phyloP scores from a whole-genome alignment of 2,329 filamentous ascomycete species.

The Fusarium sp. region DNA sequence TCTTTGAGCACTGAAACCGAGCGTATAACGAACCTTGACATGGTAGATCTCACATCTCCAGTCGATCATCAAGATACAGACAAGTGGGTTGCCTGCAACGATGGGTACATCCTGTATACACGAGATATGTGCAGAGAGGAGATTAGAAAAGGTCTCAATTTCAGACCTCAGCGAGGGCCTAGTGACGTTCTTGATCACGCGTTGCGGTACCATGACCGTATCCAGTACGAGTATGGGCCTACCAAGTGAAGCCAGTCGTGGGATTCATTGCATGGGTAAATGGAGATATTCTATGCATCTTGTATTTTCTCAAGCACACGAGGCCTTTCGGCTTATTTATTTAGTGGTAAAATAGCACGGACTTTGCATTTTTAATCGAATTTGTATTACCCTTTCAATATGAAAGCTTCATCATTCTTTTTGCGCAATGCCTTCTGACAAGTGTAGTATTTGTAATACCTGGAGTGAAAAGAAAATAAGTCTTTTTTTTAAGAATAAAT shows the following conservation, averaged over 20 bases:
- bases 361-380: too few species aligned
- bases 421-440: too few species aligned
- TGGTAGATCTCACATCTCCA: rapidly evolving
- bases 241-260: background rate
- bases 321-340: too few species aligned
- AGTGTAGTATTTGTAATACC: too few species aligned
- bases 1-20: background rate
- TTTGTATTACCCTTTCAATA: too few species aligned
- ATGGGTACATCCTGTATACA: background rate
- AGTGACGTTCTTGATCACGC: rapidly evolving
- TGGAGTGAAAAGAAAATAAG: too few species aligned
- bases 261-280: background rate
- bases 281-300: background rate
- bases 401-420: too few species aligned
- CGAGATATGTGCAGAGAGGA: background rate
- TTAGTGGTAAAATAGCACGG: too few species aligned
- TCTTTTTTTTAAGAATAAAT: too few species aligned
- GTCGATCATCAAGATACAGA: background rate
- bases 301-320: too few species aligned
- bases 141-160: background rate
- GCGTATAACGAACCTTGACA: background rate
- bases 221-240: background rate
- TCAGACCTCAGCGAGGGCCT: background rate
- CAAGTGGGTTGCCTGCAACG: background rate
- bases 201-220: background rate